Conservation (phyloP, 768 basidiomycete species). For the Tylopilus intermedius region DNA sequence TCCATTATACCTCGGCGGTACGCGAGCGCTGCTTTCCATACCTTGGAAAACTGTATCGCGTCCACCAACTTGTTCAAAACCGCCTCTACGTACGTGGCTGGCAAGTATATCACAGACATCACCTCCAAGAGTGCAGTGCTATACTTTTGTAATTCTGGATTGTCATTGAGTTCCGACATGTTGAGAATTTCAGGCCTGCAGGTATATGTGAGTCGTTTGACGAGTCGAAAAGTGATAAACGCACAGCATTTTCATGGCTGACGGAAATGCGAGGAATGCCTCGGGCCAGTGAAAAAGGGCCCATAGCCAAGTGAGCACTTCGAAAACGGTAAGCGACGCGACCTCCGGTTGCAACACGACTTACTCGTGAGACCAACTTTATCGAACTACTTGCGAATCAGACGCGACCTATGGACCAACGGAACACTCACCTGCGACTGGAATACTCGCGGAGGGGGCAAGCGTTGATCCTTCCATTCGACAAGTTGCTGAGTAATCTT, state of each 20-base stretch:
- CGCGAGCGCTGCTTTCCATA: slow-evolving; percentile 31
- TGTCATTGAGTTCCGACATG: slow-evolving; percentile 89
- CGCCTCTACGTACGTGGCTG: slow-evolving; percentile 56
- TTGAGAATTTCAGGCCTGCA: slow-evolving; percentile 79
- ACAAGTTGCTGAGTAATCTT: slow-evolving; percentile 57
- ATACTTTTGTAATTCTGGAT: slow-evolving; percentile 73
- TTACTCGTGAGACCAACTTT: slow-evolving; percentile 81
- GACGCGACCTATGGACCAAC: neutral
- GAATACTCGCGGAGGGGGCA: slow-evolving; percentile 80
- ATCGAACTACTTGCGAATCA: slow-evolving; percentile 58
- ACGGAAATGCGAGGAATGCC: slow-evolving; percentile 73
- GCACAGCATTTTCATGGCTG: slow-evolving; percentile 71
- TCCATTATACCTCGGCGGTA: slow-evolving; percentile 10
- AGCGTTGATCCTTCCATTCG: slow-evolving; percentile 66
- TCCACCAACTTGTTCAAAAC: slow-evolving; percentile 58
- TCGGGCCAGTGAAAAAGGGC: slow-evolving; percentile 68
- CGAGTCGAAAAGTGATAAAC: slow-evolving; percentile 27
- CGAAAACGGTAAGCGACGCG: slow-evolving; percentile 15
- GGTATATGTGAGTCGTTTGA: slow-evolving; percentile 5
- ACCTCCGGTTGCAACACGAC: slow-evolving; percentile 6
- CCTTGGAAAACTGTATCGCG: slow-evolving; percentile 75
- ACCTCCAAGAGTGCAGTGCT: slow-evolving; percentile 78
- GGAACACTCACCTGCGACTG: slow-evolving; percentile 59
- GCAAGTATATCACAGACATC: slow-evolving; percentile 75
- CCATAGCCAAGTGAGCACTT: slow-evolving; percentile 81